Base-by-base conservation (phyloP, 2,329 filamentous ascomycete species). In the Gaeumannomyces sp. region DNA sequence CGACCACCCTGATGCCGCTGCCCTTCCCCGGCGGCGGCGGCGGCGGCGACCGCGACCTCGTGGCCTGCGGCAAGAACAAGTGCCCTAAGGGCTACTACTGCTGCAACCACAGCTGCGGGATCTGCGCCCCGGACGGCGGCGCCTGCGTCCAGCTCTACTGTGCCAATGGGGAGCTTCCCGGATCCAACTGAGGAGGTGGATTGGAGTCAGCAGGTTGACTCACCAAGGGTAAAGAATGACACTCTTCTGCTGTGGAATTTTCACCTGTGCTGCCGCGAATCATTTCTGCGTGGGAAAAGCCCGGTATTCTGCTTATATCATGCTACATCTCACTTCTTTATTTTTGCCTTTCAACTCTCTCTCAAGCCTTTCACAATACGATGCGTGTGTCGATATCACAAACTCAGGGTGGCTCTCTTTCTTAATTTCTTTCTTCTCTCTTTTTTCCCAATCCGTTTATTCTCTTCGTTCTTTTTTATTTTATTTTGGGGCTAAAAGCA, bases 41-140 rank as follows among this genome's bases (percentile, higher is more conserved):
- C 35, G 35, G 3, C 29, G 35, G 8, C 45, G 22, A 7, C 22
- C 5, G 10, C 25, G 45, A 6, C 45, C 61, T 14, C 19, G 61
- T 64, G 16, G 50, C 65, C 28, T 71, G 70, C 64, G 70, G 70
- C 29, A 66, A 67, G 13, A 66, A 29, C 1, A 64, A 66, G 8
- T 72, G 70, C 60, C 7, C 63, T 0, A 16, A 25, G 4, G 69
- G 66, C 1, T 13, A 65, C 2, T 60, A 64, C 27, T 72, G 69
- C 65, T 71, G 70, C 64, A 72, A 72, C 61, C 14, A 59, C n/a
- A 69, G 67, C 64, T 72, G 70, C 35, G 68, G 70, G 2, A 68
- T 70, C 45, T 72, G 70, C 65, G 67, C 67, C 1, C 59, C 66
- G 4, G 66, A 68, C 1, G 65, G 60, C 2, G 68, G 63, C 2